Evolutionary conservation across 2,329 filamentous ascomycete genomes (phyloP).

Genomic region (Diplocarpon mali): DNA sequence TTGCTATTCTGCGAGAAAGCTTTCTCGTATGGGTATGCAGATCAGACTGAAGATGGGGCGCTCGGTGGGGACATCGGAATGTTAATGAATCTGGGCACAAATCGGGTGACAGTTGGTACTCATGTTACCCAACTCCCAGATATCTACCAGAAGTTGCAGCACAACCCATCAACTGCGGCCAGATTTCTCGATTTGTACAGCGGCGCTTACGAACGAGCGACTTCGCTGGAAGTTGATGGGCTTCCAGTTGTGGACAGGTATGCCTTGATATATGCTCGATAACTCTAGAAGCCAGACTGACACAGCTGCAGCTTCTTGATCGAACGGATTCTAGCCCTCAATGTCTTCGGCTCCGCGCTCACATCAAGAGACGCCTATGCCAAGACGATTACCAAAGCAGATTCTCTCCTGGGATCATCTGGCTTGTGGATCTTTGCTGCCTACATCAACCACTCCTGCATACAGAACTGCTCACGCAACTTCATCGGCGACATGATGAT

Average conservation of each 20-base stretch:
- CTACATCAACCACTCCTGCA: constrained; percentile 42
- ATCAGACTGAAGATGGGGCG: neutral
- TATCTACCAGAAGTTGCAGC: constrained; percentile 28
- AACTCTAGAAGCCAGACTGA: too few relatives aligned
- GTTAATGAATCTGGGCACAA: constrained; percentile 1
- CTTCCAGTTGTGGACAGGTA: constrained; percentile 17
- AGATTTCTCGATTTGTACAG: constrained; percentile 25
- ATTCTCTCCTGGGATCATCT: neutral
- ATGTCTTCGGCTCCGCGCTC: constrained; percentile 32
- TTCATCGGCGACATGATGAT: constrained; percentile 46
- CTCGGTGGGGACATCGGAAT: neutral
- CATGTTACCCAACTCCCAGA: constrained; percentile 6
- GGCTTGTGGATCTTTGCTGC: constrained; percentile 40
- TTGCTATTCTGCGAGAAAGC: constrained; percentile 46
- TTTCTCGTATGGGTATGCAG: constrained; percentile 26
- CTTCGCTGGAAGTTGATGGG: constrained; percentile 9
- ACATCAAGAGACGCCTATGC: constrained; percentile 11
- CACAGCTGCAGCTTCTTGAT: constrained; percentile 32
- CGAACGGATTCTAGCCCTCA: constrained; percentile 32
- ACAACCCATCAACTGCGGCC: constrained; percentile 26
- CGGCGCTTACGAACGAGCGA: constrained; percentile 17
- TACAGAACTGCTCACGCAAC: constrained; percentile 34
- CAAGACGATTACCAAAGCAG: constrained; percentile 14
- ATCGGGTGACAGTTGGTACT: constrained; percentile 2
- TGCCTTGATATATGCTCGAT: too few relatives aligned